These are phyloP conservation scores for Cercis canadensis DNA, from an alignment of 306 rosid genomes.

Conservation along the genomic window DNA sequence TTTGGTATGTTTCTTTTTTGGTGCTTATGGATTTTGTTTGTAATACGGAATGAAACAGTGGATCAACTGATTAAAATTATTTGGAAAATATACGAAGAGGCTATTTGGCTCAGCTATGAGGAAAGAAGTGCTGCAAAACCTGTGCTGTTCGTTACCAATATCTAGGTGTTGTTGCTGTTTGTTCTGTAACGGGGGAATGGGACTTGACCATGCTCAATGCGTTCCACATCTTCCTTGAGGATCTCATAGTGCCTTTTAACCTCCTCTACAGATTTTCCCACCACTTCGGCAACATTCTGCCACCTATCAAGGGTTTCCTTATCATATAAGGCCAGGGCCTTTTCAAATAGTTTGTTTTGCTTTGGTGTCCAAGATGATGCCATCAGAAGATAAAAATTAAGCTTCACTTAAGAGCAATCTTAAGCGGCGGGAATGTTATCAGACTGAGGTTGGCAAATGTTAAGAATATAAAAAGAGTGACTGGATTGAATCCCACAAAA, in stretches of 20 bases:
- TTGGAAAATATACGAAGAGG: neutral
- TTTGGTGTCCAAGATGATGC: conserved; percentile 72
- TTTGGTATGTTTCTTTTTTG: neutral
- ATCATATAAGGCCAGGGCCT: conserved; percentile 72
- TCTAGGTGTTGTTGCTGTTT: conserved; percentile 35
- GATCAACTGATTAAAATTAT: neutral
- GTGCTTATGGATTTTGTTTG: neutral
- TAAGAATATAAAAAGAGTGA: neutral
- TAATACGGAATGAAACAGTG: neutral
- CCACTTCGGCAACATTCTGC: conserved; percentile 74
- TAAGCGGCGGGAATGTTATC: neutral
- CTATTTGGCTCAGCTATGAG: neutral
- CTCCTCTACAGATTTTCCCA: conserved; percentile 77
- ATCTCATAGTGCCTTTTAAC: conserved; percentile 76
- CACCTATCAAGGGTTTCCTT: conserved; percentile 80
- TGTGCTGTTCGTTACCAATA: conserved; percentile 9
- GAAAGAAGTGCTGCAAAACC: conserved; percentile 28
- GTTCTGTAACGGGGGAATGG: conserved; percentile 70
- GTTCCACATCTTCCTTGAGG: conserved; percentile 69
- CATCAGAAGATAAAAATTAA: conserved; percentile 42
- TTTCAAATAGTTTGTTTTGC: conserved; percentile 76
- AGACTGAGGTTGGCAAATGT: conserved; percentile 1
- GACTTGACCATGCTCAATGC: conserved; percentile 68
- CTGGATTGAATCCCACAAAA: conserved; percentile 18
- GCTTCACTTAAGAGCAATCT: neutral